Conservation (phyloP, 805 yeast genomes). For the Metschnikowia bowlesiae region DNA sequence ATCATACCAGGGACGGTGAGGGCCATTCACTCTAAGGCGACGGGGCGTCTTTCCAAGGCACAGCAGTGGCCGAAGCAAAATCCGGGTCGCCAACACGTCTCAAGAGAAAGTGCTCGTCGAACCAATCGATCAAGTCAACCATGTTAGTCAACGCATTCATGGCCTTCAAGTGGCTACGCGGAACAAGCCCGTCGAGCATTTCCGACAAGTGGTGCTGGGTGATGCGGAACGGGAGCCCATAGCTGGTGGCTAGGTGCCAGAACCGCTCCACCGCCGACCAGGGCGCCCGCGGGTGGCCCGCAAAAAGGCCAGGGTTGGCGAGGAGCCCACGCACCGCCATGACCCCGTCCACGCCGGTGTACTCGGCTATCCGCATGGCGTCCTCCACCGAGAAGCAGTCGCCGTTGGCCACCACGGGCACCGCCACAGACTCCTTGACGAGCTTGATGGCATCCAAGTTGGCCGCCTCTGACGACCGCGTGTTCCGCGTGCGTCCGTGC, state of each 20-base stretch:
- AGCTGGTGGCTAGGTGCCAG: constrained; percentile 71
- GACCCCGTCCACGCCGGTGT: constrained; percentile 83
- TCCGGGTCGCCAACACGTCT: constrained; percentile 64
- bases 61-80: constrained; percentile 53
- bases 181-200: constrained; percentile 62
- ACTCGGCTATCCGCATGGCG: constrained; percentile 53
- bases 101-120: constrained; percentile 65
- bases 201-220: constrained; percentile 84
- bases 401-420: constrained; percentile 97
- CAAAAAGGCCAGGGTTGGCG: constrained; percentile 82
- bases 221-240: constrained; percentile 80
- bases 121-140: constrained; percentile 73
- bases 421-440: constrained; percentile 49
- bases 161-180: constrained; percentile 34
- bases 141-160: constrained; percentile 59
- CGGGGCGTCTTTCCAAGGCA: constrained; percentile 19
- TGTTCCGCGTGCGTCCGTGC: constrained; percentile 85
- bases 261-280: constrained; percentile 88
- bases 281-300: constrained; percentile 69
- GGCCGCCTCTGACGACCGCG: constrained; percentile 81
- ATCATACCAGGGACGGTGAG: no score
- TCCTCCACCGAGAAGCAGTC: constrained; percentile 74
- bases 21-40: not conserved
- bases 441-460: constrained; percentile 74
- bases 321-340: constrained; percentile 93